Evolutionary conservation across 2,329 filamentous ascomycete species (phyloP).

Genomic region (Penicillium rolfsii): DNA sequence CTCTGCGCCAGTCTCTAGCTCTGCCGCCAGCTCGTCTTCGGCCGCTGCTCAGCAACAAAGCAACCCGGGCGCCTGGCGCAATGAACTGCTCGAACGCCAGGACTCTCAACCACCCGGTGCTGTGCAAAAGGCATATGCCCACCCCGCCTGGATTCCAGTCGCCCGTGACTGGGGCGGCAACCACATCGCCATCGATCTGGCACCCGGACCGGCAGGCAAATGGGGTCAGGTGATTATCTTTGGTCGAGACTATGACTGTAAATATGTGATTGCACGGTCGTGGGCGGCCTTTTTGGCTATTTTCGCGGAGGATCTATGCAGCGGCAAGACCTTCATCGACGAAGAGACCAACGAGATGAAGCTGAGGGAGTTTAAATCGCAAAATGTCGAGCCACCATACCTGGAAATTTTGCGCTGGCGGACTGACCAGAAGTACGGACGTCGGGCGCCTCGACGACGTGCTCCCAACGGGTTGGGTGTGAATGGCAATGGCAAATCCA

Average conservation of each 20-base stretch:
- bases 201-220: constrained; percentile 82
- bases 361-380: constrained; percentile 85
- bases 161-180: constrained; percentile 99
- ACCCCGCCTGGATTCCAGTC: constrained; percentile 92
- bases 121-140: constrained; percentile 89
- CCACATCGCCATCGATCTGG: constrained; percentile 90
- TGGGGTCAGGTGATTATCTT: constrained; percentile 98
- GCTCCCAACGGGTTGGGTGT: constrained; percentile 55
- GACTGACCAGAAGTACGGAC: constrained; percentile 90
- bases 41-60: constrained; percentile 56
- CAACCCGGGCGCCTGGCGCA: constrained; percentile 71
- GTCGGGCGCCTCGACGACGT: constrained; percentile 56
- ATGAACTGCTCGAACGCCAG: constrained; percentile 81
- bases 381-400: constrained; percentile 88
- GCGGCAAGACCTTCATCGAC: constrained; percentile 88
- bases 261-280: constrained; percentile 92
- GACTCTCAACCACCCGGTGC: constrained; percentile 84
- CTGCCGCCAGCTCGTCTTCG: constrained; percentile 67
- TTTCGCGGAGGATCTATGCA: constrained; percentile 86
- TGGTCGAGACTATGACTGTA: constrained; percentile 96
- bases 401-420: constrained; percentile 95
- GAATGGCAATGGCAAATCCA: constrained; percentile 54
- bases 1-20: constrained; percentile 70
- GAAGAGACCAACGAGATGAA: constrained; percentile 92
- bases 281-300: constrained; percentile 86